phyloP scores from a whole-genome alignment of 2,329 filamentous ascomycete species.

The Neopestalotiopsis rosae region DNA sequence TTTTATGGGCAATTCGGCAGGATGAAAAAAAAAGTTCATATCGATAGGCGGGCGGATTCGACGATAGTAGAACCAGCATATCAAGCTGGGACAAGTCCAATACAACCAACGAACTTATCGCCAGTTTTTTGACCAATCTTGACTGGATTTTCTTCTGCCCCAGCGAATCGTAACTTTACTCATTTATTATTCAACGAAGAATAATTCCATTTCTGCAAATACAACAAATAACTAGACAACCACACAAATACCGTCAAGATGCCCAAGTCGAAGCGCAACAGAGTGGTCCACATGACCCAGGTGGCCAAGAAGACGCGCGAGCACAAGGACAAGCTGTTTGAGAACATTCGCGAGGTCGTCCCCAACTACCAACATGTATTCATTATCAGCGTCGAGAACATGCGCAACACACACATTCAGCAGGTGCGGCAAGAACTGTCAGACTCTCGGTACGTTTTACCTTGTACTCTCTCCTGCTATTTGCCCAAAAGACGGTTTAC shows the following conservation, averaged over 20 bases:
- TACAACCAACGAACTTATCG: not conserved
- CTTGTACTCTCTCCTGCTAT: not conserved
- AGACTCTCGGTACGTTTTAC: conserved; percentile 74
- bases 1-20: not conserved
- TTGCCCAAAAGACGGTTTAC: not conserved
- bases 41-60: conserved; percentile 7
- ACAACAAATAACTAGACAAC: not conserved
- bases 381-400: conserved; percentile 93
- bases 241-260: conserved; percentile 55
- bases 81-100: not conserved
- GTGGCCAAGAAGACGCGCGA: conserved; percentile 92
- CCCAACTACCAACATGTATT: conserved; percentile 90
- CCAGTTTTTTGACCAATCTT: too few species aligned
- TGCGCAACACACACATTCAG: conserved; percentile 97
- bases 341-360: conserved; percentile 84
- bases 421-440: conserved; percentile 83
- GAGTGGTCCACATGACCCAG: conserved; percentile 87
- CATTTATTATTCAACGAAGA: not conserved
- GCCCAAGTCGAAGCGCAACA: conserved; percentile 96
- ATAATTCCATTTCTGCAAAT: not conserved
- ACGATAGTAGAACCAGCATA: not conserved
- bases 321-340: conserved; percentile 87
- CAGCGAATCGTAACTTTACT: not conserved
- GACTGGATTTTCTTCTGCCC: too few species aligned
- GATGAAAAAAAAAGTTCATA: conserved; percentile 17